A percentile compares a stretch with the other conserved stretches of the same genome.
Evolutionary conservation across 371 early-diverging fungal species (phyloP).

Genomic region (Apophysomyces variabilis): DNA sequence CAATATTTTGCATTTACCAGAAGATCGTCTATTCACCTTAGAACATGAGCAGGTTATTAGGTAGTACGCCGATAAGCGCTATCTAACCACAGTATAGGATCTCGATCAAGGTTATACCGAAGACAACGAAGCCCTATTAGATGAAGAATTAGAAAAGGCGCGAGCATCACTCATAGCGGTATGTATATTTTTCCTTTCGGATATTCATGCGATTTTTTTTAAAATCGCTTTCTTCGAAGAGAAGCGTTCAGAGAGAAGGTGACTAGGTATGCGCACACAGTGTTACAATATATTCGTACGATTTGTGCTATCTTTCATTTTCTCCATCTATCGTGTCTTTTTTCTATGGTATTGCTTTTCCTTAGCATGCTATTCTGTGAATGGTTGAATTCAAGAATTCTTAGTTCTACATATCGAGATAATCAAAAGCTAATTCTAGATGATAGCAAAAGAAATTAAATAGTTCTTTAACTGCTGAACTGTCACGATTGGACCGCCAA

Average conservation of each 20-base stretch:
- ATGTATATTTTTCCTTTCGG: conserved; percentile 1
- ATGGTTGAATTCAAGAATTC: too few relatives aligned
- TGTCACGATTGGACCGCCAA: background rate
- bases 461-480: background rate
- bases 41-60: conserved; percentile 22
- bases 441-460: conserved; percentile 21
- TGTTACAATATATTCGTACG: too few relatives aligned
- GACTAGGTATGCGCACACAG: too few relatives aligned
- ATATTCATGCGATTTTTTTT: background rate
- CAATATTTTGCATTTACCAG: conserved; percentile 16
- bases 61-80: background rate
- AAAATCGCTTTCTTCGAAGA: background rate
- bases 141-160: conserved; percentile 17
- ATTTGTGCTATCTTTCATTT: background rate
- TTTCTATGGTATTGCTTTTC: background rate
- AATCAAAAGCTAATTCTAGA: background rate
- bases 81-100: conserved; percentile 11
- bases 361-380: background rate
- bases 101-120: conserved; percentile 14
- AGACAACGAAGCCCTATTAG: conserved; percentile 22
- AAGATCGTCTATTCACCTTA: background rate
- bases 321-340: background rate
- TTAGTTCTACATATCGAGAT: background rate
- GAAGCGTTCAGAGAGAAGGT: background rate
- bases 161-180: conserved; percentile 9